Evolutionary conservation across 768 basidiomycete species (phyloP), one percentile per base, ranked within the genome.

Genomic region (Auricularia auricula-judae): DNA sequence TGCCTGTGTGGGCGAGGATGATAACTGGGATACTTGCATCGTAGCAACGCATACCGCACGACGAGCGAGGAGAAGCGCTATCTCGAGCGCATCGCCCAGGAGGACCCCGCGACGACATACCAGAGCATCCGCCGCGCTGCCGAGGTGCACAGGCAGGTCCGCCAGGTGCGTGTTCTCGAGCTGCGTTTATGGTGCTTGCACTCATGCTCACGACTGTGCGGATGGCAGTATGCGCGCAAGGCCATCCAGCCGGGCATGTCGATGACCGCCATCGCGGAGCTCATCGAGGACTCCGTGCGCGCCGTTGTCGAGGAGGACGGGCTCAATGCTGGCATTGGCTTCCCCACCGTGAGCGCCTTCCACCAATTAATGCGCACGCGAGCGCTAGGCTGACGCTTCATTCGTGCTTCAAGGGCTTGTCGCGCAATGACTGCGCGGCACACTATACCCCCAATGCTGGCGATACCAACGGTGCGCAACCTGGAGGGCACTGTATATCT

Each of bases 391-490:
- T 44, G 43, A 44, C 10, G 14, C 54, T 16, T 56, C 10, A 10
- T 3, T 21, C 10, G 1, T 56, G 14, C 54, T 56, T 10, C 54
- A 59, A 10, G 34, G 56, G 56, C 56, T 59, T 59, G 54, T 59
- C 56, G 18, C 56, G 56, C 68, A 99, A 99, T 73, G 80, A 97
- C 71, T 93, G 93, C 68, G 97, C 97, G 0, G 97, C 97, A 16
- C 97, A 99, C 76, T 99, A 91, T 74, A 88, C 91, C 3, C 96
- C 96, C 10, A 99, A 99, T 74, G 86, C 94, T 4, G 92, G 93
- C 42, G 94, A 96, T 75, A 93, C 84, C 2, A 84, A 74, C 64
- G 82, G 93, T 94, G 69, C 66, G 85, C 77, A 51, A 43, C 62
- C 29, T 39, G 44, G 42, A 56, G 51, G 51, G 64, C 53, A 42